Evolutionary conservation across 1,284 basidiomycete genomes (phyloP), one percentile per base, ranked within the genome.

Genomic region (Meira nashicola): DNA sequence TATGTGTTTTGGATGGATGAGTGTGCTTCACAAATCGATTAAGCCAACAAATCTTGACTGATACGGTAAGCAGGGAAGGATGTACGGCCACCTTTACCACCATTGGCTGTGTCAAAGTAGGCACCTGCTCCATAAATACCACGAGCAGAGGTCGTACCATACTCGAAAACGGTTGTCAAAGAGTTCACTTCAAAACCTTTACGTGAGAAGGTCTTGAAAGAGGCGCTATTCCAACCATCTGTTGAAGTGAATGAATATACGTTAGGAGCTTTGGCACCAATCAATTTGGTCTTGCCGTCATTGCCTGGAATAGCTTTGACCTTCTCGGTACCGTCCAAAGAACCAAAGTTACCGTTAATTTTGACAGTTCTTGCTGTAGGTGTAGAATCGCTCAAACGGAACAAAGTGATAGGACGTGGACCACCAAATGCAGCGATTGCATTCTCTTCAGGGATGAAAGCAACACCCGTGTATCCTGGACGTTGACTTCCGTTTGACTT

Each of bases 401-500:
- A 76, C 12, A 64, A 58, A 21, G 74, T 76, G 4, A 76, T 62
- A 1, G 67, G 46, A 10, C 73, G 65, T 6, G 73, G 73, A n/a
- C 74, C 74, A 15, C 74, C 74, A 39, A 64, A 75, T 6, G 74
- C 73, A 21, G 75, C 59, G 7, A 76, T 39, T 19, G 54, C 19
- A 60, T 76, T 70, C 47, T 68, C 49, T 33, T 57, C 58, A 14
- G 71, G 66, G 40, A 68, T 58, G 56, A 64, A 76, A 0, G 68
- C 55, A n/a, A 76, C 58, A 6, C 74, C 74, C 1, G 73, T 73
- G 57, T 70, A 76, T 19, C 74, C 74, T 4, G 73, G 73, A 2
- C 74, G 66, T 44, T 74, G 65, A 39, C 57, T 57, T 50, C 73
- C 74, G 57, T 75, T 69, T 49, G 66, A 54, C 14, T 53, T 55